Evolutionary conservation across 73 alveolate species (phyloP), one percentile per base, ranked within the genome.

Genomic region (Durusdinium trenchii): DNA sequence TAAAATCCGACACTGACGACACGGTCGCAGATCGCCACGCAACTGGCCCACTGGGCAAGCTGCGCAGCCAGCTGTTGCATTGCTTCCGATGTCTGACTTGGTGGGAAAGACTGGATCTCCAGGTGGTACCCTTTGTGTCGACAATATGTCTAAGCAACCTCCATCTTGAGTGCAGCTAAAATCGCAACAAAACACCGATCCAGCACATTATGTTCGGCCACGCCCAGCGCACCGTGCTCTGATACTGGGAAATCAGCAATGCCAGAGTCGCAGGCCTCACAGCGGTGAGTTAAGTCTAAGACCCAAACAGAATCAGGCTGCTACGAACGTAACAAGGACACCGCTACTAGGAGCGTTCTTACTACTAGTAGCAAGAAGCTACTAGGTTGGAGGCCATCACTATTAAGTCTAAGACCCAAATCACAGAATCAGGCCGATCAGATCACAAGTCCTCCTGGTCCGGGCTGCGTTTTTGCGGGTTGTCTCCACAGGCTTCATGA

Each of bases 261-360:
- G 84, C 95, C 95, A 87, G 75, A 0, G 95, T 87, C 26, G 95
- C 95, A 32, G 95, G 95, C 94, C 60, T 85, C 1, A 36, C 28
- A 38, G 52, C 79, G 1, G 36, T 2, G n/a, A 54, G 62, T 78
- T 32, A 0, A 0, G 28, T 20, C 43, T 26, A 36, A n/a, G 38
- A 12, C n/a, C n/a, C n/a, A n/a, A n/a, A n/a, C n/a, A n/a, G n/a
- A n/a, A n/a, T n/a, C n/a, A n/a, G n/a, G n/a, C n/a, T n/a, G n/a
- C n/a, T n/a, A n/a, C n/a, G n/a, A n/a, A n/a, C n/a, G n/a, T n/a
- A n/a, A n/a, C n/a, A n/a, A n/a, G n/a, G n/a, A n/a, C n/a, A n/a
- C n/a, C n/a, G n/a, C n/a, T n/a, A n/a, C n/a, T n/a, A n/a, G n/a
- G n/a, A n/a, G n/a, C n/a, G n/a, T n/a, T n/a, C n/a, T n/a, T n/a